phyloP scores from a whole-genome alignment of 2,329 filamentous ascomycete species.

The Bisporella sp. region DNA sequence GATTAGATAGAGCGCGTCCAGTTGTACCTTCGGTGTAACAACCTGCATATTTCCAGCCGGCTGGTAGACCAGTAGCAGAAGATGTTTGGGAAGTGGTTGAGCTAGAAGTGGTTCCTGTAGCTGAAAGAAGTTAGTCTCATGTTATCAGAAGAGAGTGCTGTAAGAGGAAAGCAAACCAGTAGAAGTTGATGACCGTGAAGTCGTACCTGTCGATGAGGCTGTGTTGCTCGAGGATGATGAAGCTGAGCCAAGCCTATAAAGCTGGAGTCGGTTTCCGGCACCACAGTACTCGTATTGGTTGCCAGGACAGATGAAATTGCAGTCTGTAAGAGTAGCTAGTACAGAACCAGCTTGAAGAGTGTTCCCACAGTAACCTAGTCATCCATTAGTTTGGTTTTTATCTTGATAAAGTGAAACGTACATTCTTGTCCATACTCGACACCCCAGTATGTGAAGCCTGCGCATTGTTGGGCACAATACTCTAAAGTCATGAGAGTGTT shows the following conservation, averaged over 20 bases:
- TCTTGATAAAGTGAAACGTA: neutral
- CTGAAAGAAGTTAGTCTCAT: neutral
- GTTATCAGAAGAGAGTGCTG: neutral
- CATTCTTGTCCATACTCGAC: slow-evolving; percentile 16
- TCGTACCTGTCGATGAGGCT: neutral
- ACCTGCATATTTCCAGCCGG: slow-evolving; percentile 9
- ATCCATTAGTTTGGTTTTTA: neutral
- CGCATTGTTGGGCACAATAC: slow-evolving; percentile 4
- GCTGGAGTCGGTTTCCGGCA: slow-evolving; percentile 17
- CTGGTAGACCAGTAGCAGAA: neutral
- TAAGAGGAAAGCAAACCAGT: neutral
- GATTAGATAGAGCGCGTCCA: slow-evolving; percentile 4
- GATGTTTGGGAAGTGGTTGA: slow-evolving; percentile 9
- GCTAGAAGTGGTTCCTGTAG: neutral
- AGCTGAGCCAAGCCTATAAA: slow-evolving; percentile 8
- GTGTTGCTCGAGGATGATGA: neutral
- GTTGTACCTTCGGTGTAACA: slow-evolving; percentile 7
- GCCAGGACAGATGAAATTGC: slow-evolving; percentile 21
- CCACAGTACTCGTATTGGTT: slow-evolving; percentile 28
- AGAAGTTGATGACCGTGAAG: slow-evolving; percentile 1
- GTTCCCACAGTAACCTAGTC: slow-evolving; percentile 27
- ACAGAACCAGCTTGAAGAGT: slow-evolving; percentile 11
- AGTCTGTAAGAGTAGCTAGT: slow-evolving; percentile 13
- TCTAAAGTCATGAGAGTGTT: slow-evolving; percentile 8
- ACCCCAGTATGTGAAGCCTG: slow-evolving; percentile 7